Base-by-base conservation (phyloP, 2,329 filamentous ascomycete genomes). In the Ceratocystiopsis brevicomis region DNA sequence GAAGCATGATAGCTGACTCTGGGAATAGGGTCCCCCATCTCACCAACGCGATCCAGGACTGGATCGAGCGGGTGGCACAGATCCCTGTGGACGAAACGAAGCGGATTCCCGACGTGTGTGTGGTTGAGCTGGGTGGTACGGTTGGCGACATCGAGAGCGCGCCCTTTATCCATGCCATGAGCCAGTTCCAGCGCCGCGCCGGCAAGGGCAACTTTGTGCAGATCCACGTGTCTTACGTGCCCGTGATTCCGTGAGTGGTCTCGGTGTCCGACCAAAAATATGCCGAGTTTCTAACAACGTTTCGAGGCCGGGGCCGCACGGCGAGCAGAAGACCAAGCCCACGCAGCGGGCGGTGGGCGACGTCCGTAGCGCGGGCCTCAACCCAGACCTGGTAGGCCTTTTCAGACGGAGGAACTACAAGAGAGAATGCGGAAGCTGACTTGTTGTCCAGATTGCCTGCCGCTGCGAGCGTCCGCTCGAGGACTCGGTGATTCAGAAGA, bases 271-370 rank as follows among this genome's bases (percentile, higher is more conserved):
- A 35, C 19, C 10, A 15, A 19, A 14, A 15, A 21, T 10, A 15
- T 13, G 30, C 6, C 39, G 5, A 8, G 17, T 16, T 35, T 17
- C 33, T 44, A 10, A 38, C 38, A 30, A 54, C 3, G 53, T 25
- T 51, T 40, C 34, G 10, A 30, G 25, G n/a, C 44, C 48, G 3
- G 46, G 47, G 1, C 42, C 42, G 10, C 50, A 70, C 45, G 70
- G 71, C 37, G 71, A 96, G 66, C 78, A 93, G 61, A 96, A 96
- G 73, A 96, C 87, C 11, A 96, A 96, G 65, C 90, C 90, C 0
- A 98, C 90, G 0, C 90, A 98, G 60, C 76, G 84, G 54, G 84
- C 88, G 21, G 85, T 96, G 54, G 79, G 79, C 56, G 76, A 81
- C 53, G 78, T 87, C 48, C 79, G 88, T 49, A 87, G 81, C 56